phyloP scores from a whole-genome alignment of 2,329 filamentous ascomycete genomes.

The Fusarium nodosum region DNA sequence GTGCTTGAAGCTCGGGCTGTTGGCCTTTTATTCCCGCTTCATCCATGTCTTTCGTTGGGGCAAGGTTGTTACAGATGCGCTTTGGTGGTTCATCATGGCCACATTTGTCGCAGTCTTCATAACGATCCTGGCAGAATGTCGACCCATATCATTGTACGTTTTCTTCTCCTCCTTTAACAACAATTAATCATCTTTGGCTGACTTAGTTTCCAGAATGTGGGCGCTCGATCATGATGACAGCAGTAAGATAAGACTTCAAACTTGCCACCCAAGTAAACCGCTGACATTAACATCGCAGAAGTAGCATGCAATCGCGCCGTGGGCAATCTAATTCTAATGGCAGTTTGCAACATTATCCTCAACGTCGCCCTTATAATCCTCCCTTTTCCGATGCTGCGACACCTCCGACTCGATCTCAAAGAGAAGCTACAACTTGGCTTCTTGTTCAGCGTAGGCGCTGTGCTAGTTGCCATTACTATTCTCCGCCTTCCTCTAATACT shows the following conservation, averaged over 20 bases:
- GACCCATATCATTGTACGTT: constrained; percentile 47
- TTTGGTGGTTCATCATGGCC: constrained; percentile 50
- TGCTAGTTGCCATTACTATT: constrained; percentile 51
- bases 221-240: constrained; percentile 19
- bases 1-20: constrained; percentile 50
- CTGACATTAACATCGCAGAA: constrained; percentile 22
- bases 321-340: constrained; percentile 51
- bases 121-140: constrained; percentile 49
- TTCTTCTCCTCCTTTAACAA: accelerated
- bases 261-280: background rate
- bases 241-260: constrained; percentile 6
- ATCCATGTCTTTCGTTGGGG: constrained; percentile 47
- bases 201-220: constrained; percentile 36
- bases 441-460: constrained; percentile 48
- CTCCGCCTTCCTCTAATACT: constrained; percentile 51
- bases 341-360: constrained; percentile 50
- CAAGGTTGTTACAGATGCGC: constrained; percentile 32
- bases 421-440: constrained; percentile 44
- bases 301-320: constrained; percentile 46
- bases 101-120: constrained; percentile 49
- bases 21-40: constrained; percentile 52
- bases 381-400: constrained; percentile 50
- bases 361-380: constrained; percentile 51
- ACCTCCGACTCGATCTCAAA: constrained; percentile 37
- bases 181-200: background rate